A percentile compares a stretch with the other conserved stretches of the same genome.
These are phyloP conservation scores for Brassica napus DNA, from an alignment of 345 rosid genomes.

Conservation along the genomic window Da-Ae NC_063446.1:3362501-3363000, in stretches of 20 bases:
- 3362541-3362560: slow-evolving; percentile 88
- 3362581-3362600: slow-evolving; percentile 85
- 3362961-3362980: slow-evolving; percentile 72
- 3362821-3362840: slow-evolving; percentile 82
- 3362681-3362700: slow-evolving; percentile 76
- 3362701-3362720: slow-evolving; percentile 82
- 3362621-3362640: slow-evolving; percentile 72
- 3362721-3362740: slow-evolving; percentile 82
- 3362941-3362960: slow-evolving; percentile 50
- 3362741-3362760: slow-evolving; percentile 91
- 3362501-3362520: slow-evolving; percentile 86
- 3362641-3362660: slow-evolving; percentile 77
- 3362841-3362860: slow-evolving; percentile 85
- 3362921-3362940: slow-evolving; percentile 71
- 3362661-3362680: slow-evolving; percentile 94
- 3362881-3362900: slow-evolving; percentile 92
- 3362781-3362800: slow-evolving; percentile 78
- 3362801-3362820: slow-evolving; percentile 68
- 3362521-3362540: slow-evolving; percentile 83
- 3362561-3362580: slow-evolving; percentile 80
- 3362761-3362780: slow-evolving; percentile 71
- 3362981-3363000: slow-evolving; percentile 62
- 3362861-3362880: slow-evolving; percentile 97
- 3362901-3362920: slow-evolving; percentile 96
- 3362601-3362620: slow-evolving; percentile 90